Base-by-base conservation (phyloP, 768 basidiomycete species). In the Psilocybe cubensis region DNA sequence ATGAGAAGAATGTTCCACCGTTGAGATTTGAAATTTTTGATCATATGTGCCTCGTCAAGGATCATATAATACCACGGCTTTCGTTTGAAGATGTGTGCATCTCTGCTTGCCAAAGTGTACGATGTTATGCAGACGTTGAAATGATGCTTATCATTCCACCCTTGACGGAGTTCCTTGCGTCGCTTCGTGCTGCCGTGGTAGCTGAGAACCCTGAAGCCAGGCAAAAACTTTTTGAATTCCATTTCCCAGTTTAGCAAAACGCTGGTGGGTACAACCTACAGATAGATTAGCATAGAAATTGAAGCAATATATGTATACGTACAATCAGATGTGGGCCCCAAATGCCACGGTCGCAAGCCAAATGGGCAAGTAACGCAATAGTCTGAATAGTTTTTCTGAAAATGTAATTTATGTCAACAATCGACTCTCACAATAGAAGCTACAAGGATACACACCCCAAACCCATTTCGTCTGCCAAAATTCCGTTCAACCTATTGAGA, bases 21-120 rank as follows among this genome's bases (percentile, higher is more conserved):
- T 69, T 97, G 93, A 0, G 91, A 93, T 67, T 88, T 87, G 77
- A 96, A 96, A 70, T 97, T 97, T 76, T 96, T 96, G 85, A 97
- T 95, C 86, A 96, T 96, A 68, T 97, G 94, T 6, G 94, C 95
- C 72, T 97, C 94, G 68, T 97, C 94, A 4, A 97, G 85, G 53
- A 97, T 86, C 89, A 97, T 92, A 66, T 97, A 97, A 68, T 94
- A 93, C 95, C 95, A 96, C 47, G 84, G 78, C 74, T 94, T 96
- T 41, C 95, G 86, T 72, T 92, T 92, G 78, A 96, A 94, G 17
- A 95, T 89, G 65, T 92, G 86, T 51, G 92, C 88, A 68, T 97
- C 94, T 35, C 91, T 86, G 66, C 91, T 88, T n/a, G 93, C 94
- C 24, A 96, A 83, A 4, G 93, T 89, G 69, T 97, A 97, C 17